Conservation (phyloP, 306 rosid genomes). For the Calophaca sinica region DNA sequence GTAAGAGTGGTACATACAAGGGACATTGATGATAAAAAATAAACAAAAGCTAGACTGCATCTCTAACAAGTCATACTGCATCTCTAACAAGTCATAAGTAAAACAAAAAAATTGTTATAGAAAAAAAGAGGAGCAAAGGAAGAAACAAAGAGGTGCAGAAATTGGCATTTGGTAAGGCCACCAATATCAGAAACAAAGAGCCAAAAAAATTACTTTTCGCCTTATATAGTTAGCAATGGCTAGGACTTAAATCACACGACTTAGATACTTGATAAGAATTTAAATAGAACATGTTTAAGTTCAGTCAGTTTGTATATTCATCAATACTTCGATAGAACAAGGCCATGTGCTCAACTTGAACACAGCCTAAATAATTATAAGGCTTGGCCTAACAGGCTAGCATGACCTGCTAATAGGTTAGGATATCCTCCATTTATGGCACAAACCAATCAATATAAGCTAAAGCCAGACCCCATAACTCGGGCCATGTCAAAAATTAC, state of each 20-base stretch:
- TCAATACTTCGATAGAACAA: slow-evolving; percentile 10
- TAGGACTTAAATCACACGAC: slow-evolving; percentile 2
- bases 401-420: too few relatives aligned
- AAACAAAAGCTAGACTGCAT: slow-evolving; percentile 28
- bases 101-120: neutral
- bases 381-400: neutral
- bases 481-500: neutral
- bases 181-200: neutral
- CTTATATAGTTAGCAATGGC: neutral
- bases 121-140: neutral
- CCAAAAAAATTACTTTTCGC: slow-evolving; percentile 4
- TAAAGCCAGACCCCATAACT: neutral
- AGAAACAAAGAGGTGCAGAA: slow-evolving; percentile 1
- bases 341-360: slow-evolving; percentile 18
- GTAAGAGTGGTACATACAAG: slow-evolving; percentile 14
- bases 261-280: neutral
- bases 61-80: slow-evolving; percentile 5
- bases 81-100: slow-evolving; percentile 11
- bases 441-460: neutral
- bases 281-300: neutral
- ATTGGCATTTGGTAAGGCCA: slow-evolving; percentile 16
- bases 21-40: slow-evolving; percentile 23
- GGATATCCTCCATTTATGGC: slow-evolving; percentile 7
- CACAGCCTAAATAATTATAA: slow-evolving; percentile 20
- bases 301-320: slow-evolving; percentile 7